Conservation (phyloP, 345 rosid species). For the Orychophragmus violaceus region DNA sequence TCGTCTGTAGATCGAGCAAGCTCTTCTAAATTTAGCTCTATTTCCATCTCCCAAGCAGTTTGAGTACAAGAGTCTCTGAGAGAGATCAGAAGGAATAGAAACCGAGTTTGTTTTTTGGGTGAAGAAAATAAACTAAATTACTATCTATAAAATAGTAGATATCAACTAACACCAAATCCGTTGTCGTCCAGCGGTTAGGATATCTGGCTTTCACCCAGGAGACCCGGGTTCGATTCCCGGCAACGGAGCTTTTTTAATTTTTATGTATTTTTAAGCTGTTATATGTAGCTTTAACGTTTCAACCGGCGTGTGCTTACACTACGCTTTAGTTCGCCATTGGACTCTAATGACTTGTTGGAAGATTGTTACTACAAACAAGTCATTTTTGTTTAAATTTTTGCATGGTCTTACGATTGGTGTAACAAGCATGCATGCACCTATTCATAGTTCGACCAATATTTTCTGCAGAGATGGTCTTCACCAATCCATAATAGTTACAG, state of each 20-base stretch:
- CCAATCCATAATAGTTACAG: too few species aligned
- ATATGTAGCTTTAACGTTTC: too few species aligned
- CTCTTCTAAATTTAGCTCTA: too few species aligned
- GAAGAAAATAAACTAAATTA: not conserved
- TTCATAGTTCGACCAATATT: too few species aligned
- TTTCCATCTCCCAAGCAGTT: too few species aligned
- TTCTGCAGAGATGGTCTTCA: too few species aligned
- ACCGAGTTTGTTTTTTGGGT: not conserved
- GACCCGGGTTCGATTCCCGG: constrained; percentile 99
- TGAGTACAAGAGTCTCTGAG: too few species aligned
- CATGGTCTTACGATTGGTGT: not conserved
- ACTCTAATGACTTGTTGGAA: too few species aligned
- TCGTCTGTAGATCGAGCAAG: too few species aligned
- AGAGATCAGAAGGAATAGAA: not conserved
- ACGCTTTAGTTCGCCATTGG: too few species aligned
- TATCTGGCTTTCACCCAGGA: constrained; percentile 98
- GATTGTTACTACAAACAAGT: too few species aligned
- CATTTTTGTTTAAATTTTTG: not conserved
- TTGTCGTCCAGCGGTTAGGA: constrained; percentile 99
- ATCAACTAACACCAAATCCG: constrained; percentile 15
- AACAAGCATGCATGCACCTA: not conserved
- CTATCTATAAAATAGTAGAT: not conserved
- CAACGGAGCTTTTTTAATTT: constrained; percentile 43
- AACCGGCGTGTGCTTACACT: too few species aligned
- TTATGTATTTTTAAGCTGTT: not conserved